Percentiles rank a stretch among this genome's conserved stretches.
Evolutionary conservation across 2,329 filamentous ascomycete genomes (phyloP).

Genomic region (Trichoderma atrobrunneum): DNA sequence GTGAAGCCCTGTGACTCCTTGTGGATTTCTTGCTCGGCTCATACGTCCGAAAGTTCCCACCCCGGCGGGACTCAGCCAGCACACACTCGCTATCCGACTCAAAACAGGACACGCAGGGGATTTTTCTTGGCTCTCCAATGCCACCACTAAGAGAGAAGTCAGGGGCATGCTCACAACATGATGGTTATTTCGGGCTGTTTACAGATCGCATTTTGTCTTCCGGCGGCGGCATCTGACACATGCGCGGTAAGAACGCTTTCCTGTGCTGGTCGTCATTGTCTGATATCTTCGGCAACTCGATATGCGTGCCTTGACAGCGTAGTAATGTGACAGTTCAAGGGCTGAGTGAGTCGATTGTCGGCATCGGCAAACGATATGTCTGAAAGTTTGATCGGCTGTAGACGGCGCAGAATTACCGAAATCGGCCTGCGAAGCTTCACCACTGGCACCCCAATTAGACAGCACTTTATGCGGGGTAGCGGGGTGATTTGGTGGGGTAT

Average conservation of each 20-base stretch:
- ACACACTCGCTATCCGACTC: background rate
- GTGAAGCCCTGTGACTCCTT: background rate
- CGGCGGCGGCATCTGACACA: conserved; percentile 3
- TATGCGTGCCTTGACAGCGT: background rate
- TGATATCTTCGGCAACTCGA: background rate
- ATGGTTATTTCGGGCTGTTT: background rate
- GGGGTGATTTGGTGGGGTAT: background rate
- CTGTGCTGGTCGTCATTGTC: background rate
- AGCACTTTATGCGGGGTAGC: background rate
- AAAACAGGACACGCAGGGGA: background rate
- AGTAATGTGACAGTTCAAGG: background rate
- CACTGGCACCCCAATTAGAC: background rate
- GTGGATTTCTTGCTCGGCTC: background rate
- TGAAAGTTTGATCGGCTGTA: background rate
- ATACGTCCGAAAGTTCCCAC: background rate
- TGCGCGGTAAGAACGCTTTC: conserved; percentile 6
- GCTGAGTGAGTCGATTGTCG: background rate
- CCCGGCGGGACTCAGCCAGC: background rate
- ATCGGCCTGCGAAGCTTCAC: background rate
- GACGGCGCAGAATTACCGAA: background rate
- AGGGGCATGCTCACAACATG: background rate
- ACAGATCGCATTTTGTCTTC: conserved; percentile 11
- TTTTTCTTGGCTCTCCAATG: background rate
- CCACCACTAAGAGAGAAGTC: background rate
- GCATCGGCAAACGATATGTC: background rate